Base-by-base conservation (phyloP, 192 early-diverging fungal genomes). In the Backusella parvicylindrica region DNA sequence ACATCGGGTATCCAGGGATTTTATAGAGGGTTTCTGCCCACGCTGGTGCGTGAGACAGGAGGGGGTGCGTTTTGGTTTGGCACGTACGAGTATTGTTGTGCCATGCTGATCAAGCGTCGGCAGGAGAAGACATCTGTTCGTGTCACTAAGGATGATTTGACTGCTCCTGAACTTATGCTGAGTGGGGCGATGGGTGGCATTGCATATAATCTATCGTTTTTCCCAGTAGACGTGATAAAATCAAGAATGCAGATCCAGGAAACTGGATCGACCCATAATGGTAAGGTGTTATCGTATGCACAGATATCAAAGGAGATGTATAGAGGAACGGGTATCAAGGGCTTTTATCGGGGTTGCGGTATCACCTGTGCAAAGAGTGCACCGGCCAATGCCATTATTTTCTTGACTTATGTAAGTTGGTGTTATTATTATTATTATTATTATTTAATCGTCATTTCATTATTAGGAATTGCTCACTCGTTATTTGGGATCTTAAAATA, bases 11-110 rank as follows among this genome's bases (percentile, higher is more conserved):
- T 87, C 7, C 50, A 64, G 0, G 95, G 94, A 3, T 88, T 96
- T 40, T 96, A 95, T 70, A 85, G 86, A 16, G 95, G 95, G 0
- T 93, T 93, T 79, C 71, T 93, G 18, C 92, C 89, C 6, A 99
- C 97, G 1, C 85, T 97, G 49, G 81, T 97, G 26, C 90, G 97
- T 30, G 98, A 99, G 81, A 87, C 90, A 1, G 87, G 92, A 36
- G 98, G 97, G n/a, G 94, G 96, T 28, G 96, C 90, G 12, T 93
- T 91, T 30, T 99, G 98, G 98, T 99, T 99, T 75, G 97, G 98
- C 73, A 87, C 91, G 1, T 99, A 99, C 73, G 98, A 99, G 82
- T 77, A 90, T 38, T 86, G 91, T 2, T 89, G 91, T 68, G 79
- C 79, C 18, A 49, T 76, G 37, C 84, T 92, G 84, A 75, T 92